These are phyloP conservation scores for Trichoderma guizhouense DNA, from an alignment of 2,329 filamentous ascomycete genomes.

Conservation along the genomic window DNA sequence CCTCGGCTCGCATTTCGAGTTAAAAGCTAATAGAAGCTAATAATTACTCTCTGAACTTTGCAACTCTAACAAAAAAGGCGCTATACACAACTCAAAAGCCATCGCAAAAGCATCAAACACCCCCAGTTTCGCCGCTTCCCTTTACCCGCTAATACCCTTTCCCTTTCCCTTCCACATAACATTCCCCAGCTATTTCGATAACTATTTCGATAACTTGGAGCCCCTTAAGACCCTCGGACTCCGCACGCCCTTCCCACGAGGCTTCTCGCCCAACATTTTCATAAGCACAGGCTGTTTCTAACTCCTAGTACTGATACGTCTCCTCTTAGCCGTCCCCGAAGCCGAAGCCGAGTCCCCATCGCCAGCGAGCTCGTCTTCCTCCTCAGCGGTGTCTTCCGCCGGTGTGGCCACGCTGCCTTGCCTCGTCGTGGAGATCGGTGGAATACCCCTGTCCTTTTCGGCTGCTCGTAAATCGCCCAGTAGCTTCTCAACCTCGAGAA, in stretches of 20 bases:
- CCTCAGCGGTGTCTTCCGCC: conserved; percentile 47
- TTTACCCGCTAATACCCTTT: background rate
- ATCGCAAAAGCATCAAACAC: background rate
- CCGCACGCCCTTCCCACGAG: background rate
- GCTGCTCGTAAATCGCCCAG: conserved; percentile 73
- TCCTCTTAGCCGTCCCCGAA: conserved; percentile 34
- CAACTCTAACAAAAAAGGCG: conserved; percentile 1
- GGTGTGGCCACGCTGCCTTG: conserved; percentile 39
- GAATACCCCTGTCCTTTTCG: conserved; percentile 52
- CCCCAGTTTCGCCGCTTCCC: background rate
- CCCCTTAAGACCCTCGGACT: background rate
- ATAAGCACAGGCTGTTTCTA: conserved; percentile 25
- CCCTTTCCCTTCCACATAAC: too few species aligned
- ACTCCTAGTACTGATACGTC: conserved; percentile 35
- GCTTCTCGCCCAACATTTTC: conserved; percentile 1
- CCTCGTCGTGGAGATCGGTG: conserved; percentile 33
- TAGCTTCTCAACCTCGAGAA: conserved; percentile 76
- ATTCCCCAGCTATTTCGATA: background rate
- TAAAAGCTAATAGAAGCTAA: background rate
- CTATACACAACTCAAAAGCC: conserved; percentile 12
- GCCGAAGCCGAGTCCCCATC: conserved; percentile 37
- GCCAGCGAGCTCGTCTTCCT: conserved; percentile 46
- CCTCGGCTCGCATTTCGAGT: background rate
- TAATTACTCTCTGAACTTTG: background rate
- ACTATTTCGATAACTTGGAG: background rate